Base-by-base conservation (phyloP, 2,329 filamentous ascomycete genomes). In the Tolypocladium endophyticum region DNA sequence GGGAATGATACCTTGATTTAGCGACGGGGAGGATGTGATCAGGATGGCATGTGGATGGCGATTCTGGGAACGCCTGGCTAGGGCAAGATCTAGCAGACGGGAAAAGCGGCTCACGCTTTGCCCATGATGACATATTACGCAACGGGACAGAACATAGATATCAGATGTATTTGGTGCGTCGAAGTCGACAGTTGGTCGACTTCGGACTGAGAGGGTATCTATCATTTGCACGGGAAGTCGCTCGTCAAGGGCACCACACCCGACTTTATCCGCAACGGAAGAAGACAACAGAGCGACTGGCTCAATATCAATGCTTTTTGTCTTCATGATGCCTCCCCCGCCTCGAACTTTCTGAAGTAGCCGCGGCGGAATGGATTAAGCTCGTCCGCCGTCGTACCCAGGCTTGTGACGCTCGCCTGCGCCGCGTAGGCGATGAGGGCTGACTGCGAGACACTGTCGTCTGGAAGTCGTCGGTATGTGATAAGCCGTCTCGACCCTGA, bases 401-500 rank as follows among this genome's bases (percentile, higher is more conserved):
- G 68, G 1, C 66, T 57, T 66, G 67, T 60, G 63, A 69, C 65
- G 58, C 63, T 64, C 64, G 71, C 68, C 23, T 68, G 68, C 23
- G 62, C 65, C n/a, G 64, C 60, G 57, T 74, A 75, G 47, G 68
- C 65, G 55, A 71, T 69, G 28, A 84, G 68, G 9, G 76, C 76
- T 1, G 70, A 68, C 14, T 66, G 62, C 57, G 81, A 79, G 9
- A 89, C 79, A 39, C 80, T 76, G 14, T 70, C 76, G 65, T 90
- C 86, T 0, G 82, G 79, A 25, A 89, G 76, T 58, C 92, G 83
- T 53, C 85, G 81, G 72, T 97, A 97, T 0, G 92, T 96, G 58
- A 97, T 88, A 41, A 99, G 79, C 64, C 91, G 83, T 61, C 94
- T 84, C 25, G 92, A 94, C 94, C 92, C 89, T 92, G 55, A 20